Conservation (phyloP, 768 basidiomycete genomes). For the Mycena metata region DNA sequence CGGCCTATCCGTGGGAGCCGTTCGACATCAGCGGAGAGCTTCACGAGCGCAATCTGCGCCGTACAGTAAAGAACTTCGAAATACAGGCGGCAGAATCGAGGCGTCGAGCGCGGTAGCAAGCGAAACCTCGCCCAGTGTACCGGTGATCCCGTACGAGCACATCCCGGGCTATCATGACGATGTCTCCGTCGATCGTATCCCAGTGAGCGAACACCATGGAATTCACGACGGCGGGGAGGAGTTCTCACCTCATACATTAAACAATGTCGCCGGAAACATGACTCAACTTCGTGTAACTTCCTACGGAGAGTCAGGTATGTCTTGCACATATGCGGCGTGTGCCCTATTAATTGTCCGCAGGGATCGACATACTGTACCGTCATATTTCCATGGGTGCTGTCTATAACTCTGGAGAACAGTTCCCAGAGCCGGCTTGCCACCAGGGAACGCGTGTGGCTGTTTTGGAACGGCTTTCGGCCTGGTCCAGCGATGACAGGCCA, state of each 20-base stretch:
- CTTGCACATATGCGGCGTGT: background rate
- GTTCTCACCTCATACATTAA: background rate
- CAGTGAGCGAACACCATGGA: no score
- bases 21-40: no score
- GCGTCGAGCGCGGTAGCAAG: no score
- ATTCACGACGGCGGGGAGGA: no score
- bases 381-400: background rate
- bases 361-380: background rate
- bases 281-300: background rate
- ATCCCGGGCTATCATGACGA: no score
- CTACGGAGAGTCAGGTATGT: background rate
- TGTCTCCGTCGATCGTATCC: no score
- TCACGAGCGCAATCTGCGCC: no score
- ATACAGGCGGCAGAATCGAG: no score
- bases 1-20: no score
- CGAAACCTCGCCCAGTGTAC: no score
- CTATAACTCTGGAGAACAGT: background rate
- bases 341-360: background rate
- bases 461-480: background rate
- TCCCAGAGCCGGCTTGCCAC: background rate
- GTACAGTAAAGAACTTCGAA: no score
- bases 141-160: no score
- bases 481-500: background rate
- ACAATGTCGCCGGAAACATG: background rate
- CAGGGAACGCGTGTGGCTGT: background rate